Percentiles rank a stretch among this genome's conserved stretches.
phyloP scores from a whole-genome alignment of 805 yeast species.

The Saccharomyces kudriavzevii region DNA sequence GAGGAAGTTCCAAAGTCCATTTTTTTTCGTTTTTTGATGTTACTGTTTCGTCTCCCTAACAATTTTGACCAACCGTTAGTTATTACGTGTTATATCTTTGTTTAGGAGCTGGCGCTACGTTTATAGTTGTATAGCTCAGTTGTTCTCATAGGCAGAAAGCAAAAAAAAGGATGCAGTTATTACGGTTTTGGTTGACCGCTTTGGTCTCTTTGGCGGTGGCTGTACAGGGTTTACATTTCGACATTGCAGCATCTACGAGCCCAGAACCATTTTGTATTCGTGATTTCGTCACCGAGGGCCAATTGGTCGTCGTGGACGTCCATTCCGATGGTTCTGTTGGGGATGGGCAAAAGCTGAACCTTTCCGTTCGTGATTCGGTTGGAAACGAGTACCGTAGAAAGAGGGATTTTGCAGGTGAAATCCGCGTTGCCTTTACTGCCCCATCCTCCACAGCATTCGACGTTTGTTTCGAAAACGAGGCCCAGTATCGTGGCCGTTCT shows the following conservation, averaged over 20 bases:
- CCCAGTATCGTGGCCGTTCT: conserved; percentile 34
- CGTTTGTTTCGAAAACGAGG: conserved; percentile 74
- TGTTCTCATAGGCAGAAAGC: neutral
- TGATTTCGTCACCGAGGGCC: conserved; percentile 80
- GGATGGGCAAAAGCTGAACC: conserved; percentile 77
- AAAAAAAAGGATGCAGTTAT: neutral
- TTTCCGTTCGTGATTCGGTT: conserved; percentile 62
- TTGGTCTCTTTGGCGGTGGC: conserved; percentile 7
- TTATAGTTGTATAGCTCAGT: neutral
- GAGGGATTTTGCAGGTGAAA: conserved; percentile 64
- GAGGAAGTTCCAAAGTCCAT: neutral
- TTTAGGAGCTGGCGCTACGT: neutral
- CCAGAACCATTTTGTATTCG: conserved; percentile 75
- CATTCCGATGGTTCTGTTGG: conserved; percentile 66
- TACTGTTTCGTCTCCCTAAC: neutral
- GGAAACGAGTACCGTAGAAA: conserved; percentile 82
- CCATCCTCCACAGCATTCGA: conserved; percentile 80
- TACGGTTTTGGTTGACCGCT: conserved; percentile 9
- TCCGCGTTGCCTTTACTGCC: conserved; percentile 76
- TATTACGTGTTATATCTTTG: neutral
- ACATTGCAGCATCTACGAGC: conserved; percentile 39
- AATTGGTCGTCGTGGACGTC: conserved; percentile 78
- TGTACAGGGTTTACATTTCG: conserved; percentile 41
- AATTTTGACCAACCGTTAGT: neutral
- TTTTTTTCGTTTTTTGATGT: neutral